Conservation (phyloP, 148 eudicot species). For the Arctostaphylos glauca region DNA sequence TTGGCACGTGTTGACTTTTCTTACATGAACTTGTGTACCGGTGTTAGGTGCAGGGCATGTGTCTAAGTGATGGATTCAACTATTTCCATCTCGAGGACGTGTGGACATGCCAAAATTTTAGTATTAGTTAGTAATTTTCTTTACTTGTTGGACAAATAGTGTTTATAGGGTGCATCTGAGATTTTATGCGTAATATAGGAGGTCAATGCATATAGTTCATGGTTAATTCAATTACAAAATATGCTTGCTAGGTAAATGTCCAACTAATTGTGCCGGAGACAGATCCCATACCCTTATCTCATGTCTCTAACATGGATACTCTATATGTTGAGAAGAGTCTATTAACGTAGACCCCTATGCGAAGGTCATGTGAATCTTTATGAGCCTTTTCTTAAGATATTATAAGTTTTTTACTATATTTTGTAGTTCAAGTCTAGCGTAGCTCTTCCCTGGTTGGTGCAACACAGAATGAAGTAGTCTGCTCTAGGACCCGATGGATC, state of each 20-base stretch:
- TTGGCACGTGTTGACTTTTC: not conserved
- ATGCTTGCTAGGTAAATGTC: not conserved
- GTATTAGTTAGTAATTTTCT: not conserved
- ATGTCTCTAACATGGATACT: not conserved
- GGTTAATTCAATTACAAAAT: not conserved
- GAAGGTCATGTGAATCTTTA: not conserved
- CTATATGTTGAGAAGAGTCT: not conserved
- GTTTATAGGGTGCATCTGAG: not conserved
- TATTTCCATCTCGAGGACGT: not conserved
- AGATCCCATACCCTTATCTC: not conserved
- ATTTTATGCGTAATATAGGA: not conserved
- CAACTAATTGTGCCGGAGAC: not conserved
- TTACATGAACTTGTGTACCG: not conserved
- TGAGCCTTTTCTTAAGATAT: not conserved
- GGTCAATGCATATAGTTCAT: not conserved
- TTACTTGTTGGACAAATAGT: not conserved
- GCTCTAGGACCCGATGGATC: not conserved
- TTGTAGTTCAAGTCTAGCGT: not conserved
- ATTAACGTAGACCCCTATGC: not conserved
- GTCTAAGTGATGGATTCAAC: not conserved
- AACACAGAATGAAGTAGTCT: not conserved
- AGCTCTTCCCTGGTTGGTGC: slow-evolving; percentile 3
- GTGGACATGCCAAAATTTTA: not conserved
- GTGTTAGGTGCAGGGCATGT: not conserved
- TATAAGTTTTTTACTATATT: not conserved